Percentiles rank a stretch among this genome's conserved stretches.
Conservation (phyloP, 805 yeast genomes). For the Starmerella bombicola region DNA sequence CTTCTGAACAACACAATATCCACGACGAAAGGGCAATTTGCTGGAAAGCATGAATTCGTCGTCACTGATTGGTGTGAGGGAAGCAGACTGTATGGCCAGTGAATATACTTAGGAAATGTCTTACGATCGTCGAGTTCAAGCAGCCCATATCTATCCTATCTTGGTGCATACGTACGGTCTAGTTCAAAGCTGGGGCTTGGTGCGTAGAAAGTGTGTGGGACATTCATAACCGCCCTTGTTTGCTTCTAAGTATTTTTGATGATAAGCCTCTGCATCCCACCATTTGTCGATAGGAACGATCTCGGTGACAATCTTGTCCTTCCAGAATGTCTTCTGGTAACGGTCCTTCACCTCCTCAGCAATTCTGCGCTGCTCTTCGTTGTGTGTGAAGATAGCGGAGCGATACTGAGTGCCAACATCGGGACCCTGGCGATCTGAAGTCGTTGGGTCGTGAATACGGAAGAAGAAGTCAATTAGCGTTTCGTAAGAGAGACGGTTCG, state of each 20-base stretch:
- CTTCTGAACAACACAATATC: too few relatives aligned
- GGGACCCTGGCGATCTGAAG: constrained; percentile 69
- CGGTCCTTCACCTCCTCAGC: constrained; percentile 39
- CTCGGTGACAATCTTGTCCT: constrained; percentile 53
- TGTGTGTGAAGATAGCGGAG: constrained; percentile 60
- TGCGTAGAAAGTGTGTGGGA: constrained; percentile 74
- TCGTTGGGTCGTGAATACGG: constrained; percentile 90
- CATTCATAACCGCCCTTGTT: constrained; percentile 85
- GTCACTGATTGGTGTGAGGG: too few relatives aligned
- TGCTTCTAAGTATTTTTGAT: constrained; percentile 64
- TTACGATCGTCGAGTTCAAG: too few relatives aligned
- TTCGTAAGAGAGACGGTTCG: constrained; percentile 42
- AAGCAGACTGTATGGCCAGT: too few relatives aligned
- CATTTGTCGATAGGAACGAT: constrained; percentile 57
- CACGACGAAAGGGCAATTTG: too few relatives aligned
- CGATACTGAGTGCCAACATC: constrained; percentile 86
- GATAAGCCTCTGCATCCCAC: constrained; percentile 94
- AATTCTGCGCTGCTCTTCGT: constrained; percentile 36
- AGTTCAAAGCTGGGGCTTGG: constrained; percentile 33
- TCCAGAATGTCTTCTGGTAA: constrained; percentile 64
- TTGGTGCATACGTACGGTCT: neutral
- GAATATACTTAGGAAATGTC: too few relatives aligned
- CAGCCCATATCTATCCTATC: too few relatives aligned
- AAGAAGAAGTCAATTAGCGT: constrained; percentile 74
- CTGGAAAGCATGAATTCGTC: too few relatives aligned